Evolutionary conservation across 2,329 filamentous ascomycete species (phyloP).

Genomic region (Fusarium sp.): DNA sequence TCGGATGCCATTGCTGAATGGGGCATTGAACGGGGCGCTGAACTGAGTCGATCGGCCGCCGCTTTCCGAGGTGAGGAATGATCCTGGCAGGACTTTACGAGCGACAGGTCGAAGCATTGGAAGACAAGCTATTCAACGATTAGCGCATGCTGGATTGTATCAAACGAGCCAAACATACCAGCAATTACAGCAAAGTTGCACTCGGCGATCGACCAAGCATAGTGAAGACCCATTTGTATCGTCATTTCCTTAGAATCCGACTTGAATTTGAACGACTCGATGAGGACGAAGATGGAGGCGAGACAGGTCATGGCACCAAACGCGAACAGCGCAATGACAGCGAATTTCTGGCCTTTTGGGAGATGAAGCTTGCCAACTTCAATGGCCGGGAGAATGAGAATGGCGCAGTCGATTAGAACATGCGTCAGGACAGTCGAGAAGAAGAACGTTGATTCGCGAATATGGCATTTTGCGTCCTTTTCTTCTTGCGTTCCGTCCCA

Average conservation of each 20-base stretch:
- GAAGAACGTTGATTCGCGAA: constrained; percentile 51
- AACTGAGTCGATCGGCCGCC: constrained; percentile 27
- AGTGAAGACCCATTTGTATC: constrained; percentile 45
- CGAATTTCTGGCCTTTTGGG: constrained; percentile 48
- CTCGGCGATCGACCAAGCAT: constrained; percentile 50
- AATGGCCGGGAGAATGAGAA: constrained; percentile 50
- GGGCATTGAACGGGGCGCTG: constrained; percentile 20
- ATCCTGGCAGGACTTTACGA: constrained; percentile 36
- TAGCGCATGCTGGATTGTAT: not conserved
- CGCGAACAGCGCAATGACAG: constrained; percentile 49
- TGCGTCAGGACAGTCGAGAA: constrained; percentile 52
- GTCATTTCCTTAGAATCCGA: constrained; percentile 44
- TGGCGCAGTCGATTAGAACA: constrained; percentile 50
- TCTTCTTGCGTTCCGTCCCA: constrained; percentile 50
- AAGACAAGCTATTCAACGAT: constrained; percentile 32
- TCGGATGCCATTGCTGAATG: constrained; percentile 38
- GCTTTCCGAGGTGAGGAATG: constrained; percentile 33
- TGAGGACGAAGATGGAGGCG: constrained; percentile 48
- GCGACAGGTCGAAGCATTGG: constrained; percentile 44
- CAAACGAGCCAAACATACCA: constrained; percentile 26
- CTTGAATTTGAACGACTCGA: constrained; percentile 42
- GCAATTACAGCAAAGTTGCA: constrained; percentile 50
- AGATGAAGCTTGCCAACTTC: constrained; percentile 52
- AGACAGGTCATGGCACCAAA: constrained; percentile 49
- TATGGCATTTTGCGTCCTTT: constrained; percentile 46